Base-by-base conservation (phyloP, 768 basidiomycete genomes). In the Pholiota microspora region DNA sequence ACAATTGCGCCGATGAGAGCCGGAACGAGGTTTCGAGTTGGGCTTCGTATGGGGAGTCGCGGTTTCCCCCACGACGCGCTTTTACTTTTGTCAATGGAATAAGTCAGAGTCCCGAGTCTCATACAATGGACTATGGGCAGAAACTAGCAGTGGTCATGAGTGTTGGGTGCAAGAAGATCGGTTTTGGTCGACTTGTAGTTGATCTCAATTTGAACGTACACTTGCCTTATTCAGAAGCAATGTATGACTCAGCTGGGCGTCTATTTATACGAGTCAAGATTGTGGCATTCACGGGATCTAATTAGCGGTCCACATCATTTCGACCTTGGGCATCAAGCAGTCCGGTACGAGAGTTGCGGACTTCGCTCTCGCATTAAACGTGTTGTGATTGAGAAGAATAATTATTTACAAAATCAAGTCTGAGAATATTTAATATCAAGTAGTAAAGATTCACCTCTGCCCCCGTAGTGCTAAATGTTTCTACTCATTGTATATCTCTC, bases 211-310 rank as follows among this genome's bases (percentile, higher is more conserved):
- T n/a, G 29, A 31, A 31, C 12, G 29, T 12, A 31, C 29, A n/a
- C n/a, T n/a, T 35, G 10, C 36, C 32, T 50, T 50, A 35, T 50
- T 18, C 32, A 15, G 35, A 7, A 36, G 5, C 18, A 16, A 31
- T 5, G 10, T 46, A 32, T 32, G 35, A 32, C 38, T 59, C 49
- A 45, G 58, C 54, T 32, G 52, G 29, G 53, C 58, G 58, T 49
- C 58, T 59, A 59, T 49, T 56, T 53, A 40, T 38, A 25, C 35
- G 29, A 45, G 45, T 13, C 45, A 21, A 25, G 25, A 16, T 18
- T 21, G 24, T 15, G 36, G 15, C 15, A 23, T 21, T 23, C 21
- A 18, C 40, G 18, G 18, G 28, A 48, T 48, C 40, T 34, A 23
- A 52, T 32, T 7, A 21, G 15, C 18, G 24, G 23, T 38, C 3